A percentile compares a stretch with the other conserved stretches of the same genome.
These are phyloP conservation scores for Pythium graminicola DNA, from an alignment of 352 stramenopile genomes.

Conservation along the genomic window DNA sequence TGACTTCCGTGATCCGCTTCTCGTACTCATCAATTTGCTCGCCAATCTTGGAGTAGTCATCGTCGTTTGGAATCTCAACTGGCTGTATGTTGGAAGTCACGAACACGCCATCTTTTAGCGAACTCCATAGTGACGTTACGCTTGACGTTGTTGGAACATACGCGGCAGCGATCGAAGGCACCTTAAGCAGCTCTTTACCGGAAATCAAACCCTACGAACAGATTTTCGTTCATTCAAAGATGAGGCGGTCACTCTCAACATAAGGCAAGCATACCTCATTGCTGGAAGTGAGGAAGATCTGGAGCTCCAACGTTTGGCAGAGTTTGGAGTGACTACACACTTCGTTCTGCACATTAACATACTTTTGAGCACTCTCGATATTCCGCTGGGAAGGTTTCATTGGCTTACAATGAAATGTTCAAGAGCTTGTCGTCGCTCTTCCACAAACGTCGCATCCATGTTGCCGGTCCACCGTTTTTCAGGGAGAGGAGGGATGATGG, in stretches of 20 bases:
- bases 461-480: conserved; percentile 86
- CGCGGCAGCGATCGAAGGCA: conserved; percentile 57
- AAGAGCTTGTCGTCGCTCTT: conserved; percentile 79
- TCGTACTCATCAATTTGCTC: conserved; percentile 84
- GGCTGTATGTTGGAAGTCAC: conserved; percentile 69
- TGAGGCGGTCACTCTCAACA: conserved; percentile 5
- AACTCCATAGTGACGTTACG: conserved; percentile 77
- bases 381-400: neutral
- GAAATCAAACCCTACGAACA: conserved; percentile 61
- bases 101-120: conserved; percentile 74
- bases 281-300: conserved; percentile 78
- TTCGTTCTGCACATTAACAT: conserved; percentile 59
- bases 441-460: conserved; percentile 86
- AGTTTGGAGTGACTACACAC: conserved; percentile 80
- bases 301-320: conserved; percentile 72
- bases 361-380: neutral
- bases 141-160: conserved; percentile 73
- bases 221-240: no score
- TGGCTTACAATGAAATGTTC: conserved; percentile 80
- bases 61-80: conserved; percentile 82
- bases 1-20: conserved; percentile 76
- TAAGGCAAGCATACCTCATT: conserved; percentile 41
- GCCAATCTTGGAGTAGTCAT: conserved; percentile 80
- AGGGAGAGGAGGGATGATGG: conserved; percentile 84
- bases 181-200: conserved; percentile 76